Percentiles rank a stretch among this genome's conserved stretches.
These are phyloP conservation scores for Antitrichia curtipendula DNA, from an alignment of 225 moss, liverwort and hornwort genomes.

Conservation along the genomic window DNA sequence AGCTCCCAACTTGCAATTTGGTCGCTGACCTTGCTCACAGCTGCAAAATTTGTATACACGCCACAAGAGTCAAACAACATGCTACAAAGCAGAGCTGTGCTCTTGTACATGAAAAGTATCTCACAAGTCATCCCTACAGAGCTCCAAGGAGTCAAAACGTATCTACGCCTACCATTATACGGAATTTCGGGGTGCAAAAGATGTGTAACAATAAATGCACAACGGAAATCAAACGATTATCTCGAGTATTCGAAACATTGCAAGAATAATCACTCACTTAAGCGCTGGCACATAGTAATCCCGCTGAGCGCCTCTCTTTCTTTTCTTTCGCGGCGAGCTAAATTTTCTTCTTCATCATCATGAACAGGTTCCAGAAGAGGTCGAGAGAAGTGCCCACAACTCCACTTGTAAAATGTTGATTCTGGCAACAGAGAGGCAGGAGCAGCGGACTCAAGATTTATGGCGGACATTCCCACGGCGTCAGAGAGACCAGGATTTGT, in stretches of 20 bases:
- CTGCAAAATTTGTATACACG: slow-evolving; percentile 15
- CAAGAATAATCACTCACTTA: slow-evolving; percentile 48
- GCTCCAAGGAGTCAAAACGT: background rate
- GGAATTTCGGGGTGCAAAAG: background rate
- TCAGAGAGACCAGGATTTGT: slow-evolving; percentile 45
- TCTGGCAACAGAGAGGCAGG: slow-evolving; percentile 23
- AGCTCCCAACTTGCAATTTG: slow-evolving; percentile 79
- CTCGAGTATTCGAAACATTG: background rate
- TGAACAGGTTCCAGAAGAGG: slow-evolving; percentile 62
- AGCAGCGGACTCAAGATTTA: slow-evolving; percentile 40
- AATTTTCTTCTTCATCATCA: slow-evolving; percentile 79
- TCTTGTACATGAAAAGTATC: background rate
- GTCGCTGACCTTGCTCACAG: slow-evolving; percentile 63
- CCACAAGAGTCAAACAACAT: background rate
- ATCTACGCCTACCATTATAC: background rate
- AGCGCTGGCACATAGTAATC: slow-evolving; percentile 69
- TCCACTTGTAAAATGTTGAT: slow-evolving; percentile 84
- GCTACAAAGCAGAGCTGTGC: background rate
- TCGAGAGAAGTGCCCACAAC: slow-evolving; percentile 86
- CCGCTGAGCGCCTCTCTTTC: slow-evolving; percentile 68
- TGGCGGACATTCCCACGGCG: slow-evolving; percentile 42
- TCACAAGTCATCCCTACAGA: background rate
- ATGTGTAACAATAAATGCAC: background rate
- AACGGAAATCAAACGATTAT: background rate
- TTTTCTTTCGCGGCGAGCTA: slow-evolving; percentile 63